phyloP scores from a whole-genome alignment of 2,329 filamentous ascomycete species.

The Davidsoniella virescens region DNA sequence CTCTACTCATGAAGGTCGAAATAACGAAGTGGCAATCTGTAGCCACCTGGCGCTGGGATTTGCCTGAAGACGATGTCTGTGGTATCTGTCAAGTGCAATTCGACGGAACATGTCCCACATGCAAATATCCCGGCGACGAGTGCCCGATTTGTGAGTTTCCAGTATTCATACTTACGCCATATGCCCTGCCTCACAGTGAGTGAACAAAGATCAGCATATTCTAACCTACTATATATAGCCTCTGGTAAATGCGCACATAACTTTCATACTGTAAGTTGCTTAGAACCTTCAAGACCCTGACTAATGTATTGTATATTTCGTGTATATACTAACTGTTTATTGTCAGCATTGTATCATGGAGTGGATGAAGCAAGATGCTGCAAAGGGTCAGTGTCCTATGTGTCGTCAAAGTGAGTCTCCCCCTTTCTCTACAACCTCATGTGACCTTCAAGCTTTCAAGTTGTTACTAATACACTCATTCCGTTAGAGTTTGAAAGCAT shows the following conservation, averaged over 20 bases:
- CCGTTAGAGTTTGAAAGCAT: constrained; percentile 6
- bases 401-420: constrained; percentile 65
- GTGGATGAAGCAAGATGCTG: constrained; percentile 91
- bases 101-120: constrained; percentile 92
- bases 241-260: constrained; percentile 94
- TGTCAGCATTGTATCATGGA: constrained; percentile 78
- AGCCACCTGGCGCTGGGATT: constrained; percentile 94
- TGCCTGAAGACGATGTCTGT: constrained; percentile 93
- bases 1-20: constrained; percentile 67
- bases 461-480: background rate
- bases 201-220: background rate
- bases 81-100: constrained; percentile 98
- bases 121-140: constrained; percentile 94
- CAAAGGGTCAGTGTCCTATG: constrained; percentile 93
- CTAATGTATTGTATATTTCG: constrained; percentile 14
- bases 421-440: background rate
- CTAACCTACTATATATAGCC: constrained; percentile 34
- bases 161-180: background rate
- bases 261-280: constrained; percentile 69
- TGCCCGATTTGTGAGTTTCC: constrained; percentile 64
- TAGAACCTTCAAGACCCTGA: background rate
- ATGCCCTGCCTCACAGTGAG: background rate
- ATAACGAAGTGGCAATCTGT: constrained; percentile 89
- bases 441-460: background rate
- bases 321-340: background rate